These are phyloP conservation scores for Cyclotella distinguenda DNA, from an alignment of 108 stramenopile species.

Conservation along the genomic window DNA sequence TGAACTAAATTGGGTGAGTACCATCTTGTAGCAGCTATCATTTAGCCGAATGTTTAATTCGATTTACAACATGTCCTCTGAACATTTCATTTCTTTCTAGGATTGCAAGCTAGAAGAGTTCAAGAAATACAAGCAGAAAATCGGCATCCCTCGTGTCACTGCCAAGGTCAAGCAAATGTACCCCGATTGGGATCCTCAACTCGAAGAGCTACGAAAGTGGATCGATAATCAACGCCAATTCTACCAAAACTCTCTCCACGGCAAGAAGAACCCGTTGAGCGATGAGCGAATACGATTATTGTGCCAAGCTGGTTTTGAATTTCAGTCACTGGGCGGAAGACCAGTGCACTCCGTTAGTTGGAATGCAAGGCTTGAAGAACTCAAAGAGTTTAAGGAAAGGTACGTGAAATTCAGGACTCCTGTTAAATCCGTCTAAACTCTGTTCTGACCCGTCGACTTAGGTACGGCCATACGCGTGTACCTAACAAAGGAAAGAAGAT, in stretches of 20 bases:
- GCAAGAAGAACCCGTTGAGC: slow-evolving; percentile 15
- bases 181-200: slow-evolving; percentile 2
- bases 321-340: background rate
- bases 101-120: background rate
- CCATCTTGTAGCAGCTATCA: background rate
- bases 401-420: too few species aligned
- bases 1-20: background rate
- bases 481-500: background rate
- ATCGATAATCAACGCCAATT: slow-evolving; percentile 11
- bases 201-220: slow-evolving; percentile 18
- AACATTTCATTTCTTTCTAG: background rate
- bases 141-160: slow-evolving; percentile 7
- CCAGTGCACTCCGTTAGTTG: slow-evolving; percentile 17
- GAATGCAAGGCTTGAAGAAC: slow-evolving; percentile 18
- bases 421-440: too few species aligned
- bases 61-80: too few species aligned
- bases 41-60: too few species aligned
- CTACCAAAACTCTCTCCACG: slow-evolving; percentile 7
- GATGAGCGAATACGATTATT: slow-evolving; percentile 23
- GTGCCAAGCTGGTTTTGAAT: slow-evolving; percentile 16
- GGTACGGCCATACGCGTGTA: slow-evolving; percentile 17
- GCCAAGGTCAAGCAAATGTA: slow-evolving; percentile 13
- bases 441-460: too few species aligned
- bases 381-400: slow-evolving; percentile 19
- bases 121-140: slow-evolving; percentile 9